phyloP scores from a whole-genome alignment of 768 basidiomycete genomes.

The Boletus reticuloceps region DNA sequence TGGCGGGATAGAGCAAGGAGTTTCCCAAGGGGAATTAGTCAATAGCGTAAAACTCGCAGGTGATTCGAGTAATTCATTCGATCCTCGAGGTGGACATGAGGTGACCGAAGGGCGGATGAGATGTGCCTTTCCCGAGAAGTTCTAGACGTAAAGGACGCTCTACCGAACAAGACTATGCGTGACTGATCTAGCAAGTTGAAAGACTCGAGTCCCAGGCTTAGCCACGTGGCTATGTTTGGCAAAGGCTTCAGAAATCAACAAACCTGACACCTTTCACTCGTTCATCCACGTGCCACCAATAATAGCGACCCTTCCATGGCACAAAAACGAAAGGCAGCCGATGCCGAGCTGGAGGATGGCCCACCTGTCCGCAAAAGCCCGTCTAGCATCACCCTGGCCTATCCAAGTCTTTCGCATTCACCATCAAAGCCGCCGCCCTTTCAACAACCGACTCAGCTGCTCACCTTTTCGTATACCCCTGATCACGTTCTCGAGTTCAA shows the following conservation, averaged over 20 bases:
- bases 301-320: constrained; percentile 16
- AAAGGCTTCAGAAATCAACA: constrained; percentile 21
- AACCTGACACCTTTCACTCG: background rate
- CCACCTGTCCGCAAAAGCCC: constrained; percentile 1
- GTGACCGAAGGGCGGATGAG: constrained; percentile 8
- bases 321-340: constrained; percentile 27
- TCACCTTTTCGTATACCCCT: constrained; percentile 71
- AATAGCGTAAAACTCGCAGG: constrained; percentile 14
- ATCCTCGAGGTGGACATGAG: constrained; percentile 26
- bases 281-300: background rate
- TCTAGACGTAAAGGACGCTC: background rate
- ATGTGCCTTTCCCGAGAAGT: background rate
- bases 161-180: background rate
- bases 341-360: constrained; percentile 10
- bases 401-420: constrained; percentile 22
- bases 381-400: constrained; percentile 9
- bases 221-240: constrained; percentile 25
- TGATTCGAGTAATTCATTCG: constrained; percentile 14
- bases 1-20: background rate
- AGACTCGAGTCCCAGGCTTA: too few species aligned
- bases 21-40: constrained; percentile 3
- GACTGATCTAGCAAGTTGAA: constrained; percentile 1
- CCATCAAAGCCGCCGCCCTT: constrained; percentile 42
- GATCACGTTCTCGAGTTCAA: constrained; percentile 57
- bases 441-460: constrained; percentile 66